These are phyloP conservation scores for Tolypocladium ophioglossoides DNA, from an alignment of 2,329 filamentous ascomycete species.

Conservation along the genomic window DNA sequence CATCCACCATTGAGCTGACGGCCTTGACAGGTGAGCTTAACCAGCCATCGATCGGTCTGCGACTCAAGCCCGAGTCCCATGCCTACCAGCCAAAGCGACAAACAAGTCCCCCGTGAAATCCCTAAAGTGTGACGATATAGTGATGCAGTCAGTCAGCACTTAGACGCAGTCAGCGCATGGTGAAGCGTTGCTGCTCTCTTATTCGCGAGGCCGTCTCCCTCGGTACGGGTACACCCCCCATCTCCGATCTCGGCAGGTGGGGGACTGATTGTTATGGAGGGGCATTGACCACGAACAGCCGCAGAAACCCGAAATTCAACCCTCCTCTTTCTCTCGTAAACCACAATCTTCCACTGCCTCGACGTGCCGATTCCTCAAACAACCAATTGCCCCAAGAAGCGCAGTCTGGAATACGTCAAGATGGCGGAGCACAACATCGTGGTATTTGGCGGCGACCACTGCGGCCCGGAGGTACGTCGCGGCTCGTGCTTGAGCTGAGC, in stretches of 20 bases:
- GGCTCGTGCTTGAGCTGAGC: background rate
- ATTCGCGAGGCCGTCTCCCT: background rate
- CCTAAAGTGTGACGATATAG: background rate
- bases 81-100: too few species aligned
- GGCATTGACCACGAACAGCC: background rate
- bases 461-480: constrained; percentile 64
- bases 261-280: constrained; percentile 6
- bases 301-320: background rate
- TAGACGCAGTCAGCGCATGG: background rate
- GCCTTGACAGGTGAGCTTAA: too few species aligned
- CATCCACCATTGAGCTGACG: too few species aligned
- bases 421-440: constrained; percentile 71
- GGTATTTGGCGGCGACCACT: constrained; percentile 75
- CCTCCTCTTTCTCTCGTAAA: background rate
- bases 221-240: background rate
- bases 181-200: background rate
- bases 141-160: background rate
- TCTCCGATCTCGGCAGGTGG: constrained; percentile 28
- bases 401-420: background rate
- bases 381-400: background rate
- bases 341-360: background rate
- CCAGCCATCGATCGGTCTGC: too few species aligned
- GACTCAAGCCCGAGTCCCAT: too few species aligned
- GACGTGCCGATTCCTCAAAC: background rate
- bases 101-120: too few species aligned